Percentiles rank a stretch among this genome's conserved stretches.
phyloP scores from a whole-genome alignment of 768 basidiomycete genomes.

The Cystobasidium ongulense region DNA sequence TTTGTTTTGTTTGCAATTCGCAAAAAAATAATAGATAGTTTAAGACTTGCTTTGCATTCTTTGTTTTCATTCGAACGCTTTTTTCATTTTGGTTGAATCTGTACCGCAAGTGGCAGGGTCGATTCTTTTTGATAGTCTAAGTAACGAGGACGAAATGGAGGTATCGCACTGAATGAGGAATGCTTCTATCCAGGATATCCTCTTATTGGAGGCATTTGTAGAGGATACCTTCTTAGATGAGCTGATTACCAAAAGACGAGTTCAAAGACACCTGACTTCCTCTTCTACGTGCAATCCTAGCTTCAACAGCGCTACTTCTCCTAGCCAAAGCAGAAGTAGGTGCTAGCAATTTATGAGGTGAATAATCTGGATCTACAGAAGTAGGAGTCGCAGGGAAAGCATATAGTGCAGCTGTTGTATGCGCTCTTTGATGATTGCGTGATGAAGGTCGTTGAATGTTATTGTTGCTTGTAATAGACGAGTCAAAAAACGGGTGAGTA shows the following conservation, averaged over 20 bases:
- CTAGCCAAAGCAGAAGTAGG: constrained; percentile 10
- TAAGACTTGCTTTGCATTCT: too few relatives aligned
- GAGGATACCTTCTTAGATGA: too few relatives aligned
- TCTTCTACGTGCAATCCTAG: neutral
- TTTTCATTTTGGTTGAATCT: too few relatives aligned
- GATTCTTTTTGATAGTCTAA: too few relatives aligned
- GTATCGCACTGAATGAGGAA: too few relatives aligned
- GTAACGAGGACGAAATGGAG: too few relatives aligned
- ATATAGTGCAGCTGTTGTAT: neutral
- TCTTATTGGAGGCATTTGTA: too few relatives aligned
- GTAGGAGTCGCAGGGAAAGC: neutral
- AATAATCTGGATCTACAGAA: neutral
- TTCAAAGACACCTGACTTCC: neutral
- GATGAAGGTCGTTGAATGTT: neutral
- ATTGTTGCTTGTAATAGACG: neutral
- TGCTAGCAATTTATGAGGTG: neutral
- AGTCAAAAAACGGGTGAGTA: neutral
- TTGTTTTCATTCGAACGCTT: too few relatives aligned
- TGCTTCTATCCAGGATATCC: too few relatives aligned
- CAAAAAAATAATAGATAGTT: too few relatives aligned
- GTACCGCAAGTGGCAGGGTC: too few relatives aligned
- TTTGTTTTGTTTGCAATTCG: too few relatives aligned
- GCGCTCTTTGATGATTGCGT: neutral
- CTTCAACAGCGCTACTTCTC: constrained; percentile 10
- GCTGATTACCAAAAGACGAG: neutral